Base-by-base conservation (phyloP, 164 flowering plant genomes). In the Umbellularia californica region DNA sequence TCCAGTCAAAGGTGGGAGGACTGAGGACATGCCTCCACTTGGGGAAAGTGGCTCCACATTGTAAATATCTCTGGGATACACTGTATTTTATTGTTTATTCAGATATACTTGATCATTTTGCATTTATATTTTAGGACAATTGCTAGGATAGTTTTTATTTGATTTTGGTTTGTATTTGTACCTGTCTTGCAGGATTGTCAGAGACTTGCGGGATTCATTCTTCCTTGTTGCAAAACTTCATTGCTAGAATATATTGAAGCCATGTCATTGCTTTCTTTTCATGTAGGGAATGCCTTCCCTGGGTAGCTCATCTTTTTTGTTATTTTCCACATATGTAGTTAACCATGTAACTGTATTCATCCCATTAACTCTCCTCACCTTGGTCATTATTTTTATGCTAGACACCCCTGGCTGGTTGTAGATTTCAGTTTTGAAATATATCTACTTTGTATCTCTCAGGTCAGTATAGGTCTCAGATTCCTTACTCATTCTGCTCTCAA, bases 181-280 rank as follows among this genome's bases (percentile, higher is more conserved):
- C 70, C 74, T 50, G 25, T 33, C 65, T 76, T 72, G 41, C 75
- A 71, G 71, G 74, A 55, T 19, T 17, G 52, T 58, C 35, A 71
- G 60, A 23, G 41, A 55, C 58, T 63, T 41, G 58, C 25, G 30
- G 25, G 20, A 23, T 65, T 67, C 74, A 33, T 30, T 65, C 47
- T 41, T 71, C 66, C 70, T 65, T 71, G 71, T 66, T 55, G 64
- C 66, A 20, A 33, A 33, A 20, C 25, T 33, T 17, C 62, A 10
- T 33, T 51, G 74, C 50, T 33, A 13, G 19, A 70, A 60, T 41
- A 41, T 69, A 5, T 25, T 33, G 47, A 68, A 28, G 58, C 58
- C 55, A 47, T 41, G 41, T 22, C 41, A 19, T 27, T 13, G 28
- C 50, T 3, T 70, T 60, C 17, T 9, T 55, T 23, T 25, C 14